Evolutionary conservation across 805 yeast genomes (phyloP).

Genomic region (Candida wancherniae): DNA sequence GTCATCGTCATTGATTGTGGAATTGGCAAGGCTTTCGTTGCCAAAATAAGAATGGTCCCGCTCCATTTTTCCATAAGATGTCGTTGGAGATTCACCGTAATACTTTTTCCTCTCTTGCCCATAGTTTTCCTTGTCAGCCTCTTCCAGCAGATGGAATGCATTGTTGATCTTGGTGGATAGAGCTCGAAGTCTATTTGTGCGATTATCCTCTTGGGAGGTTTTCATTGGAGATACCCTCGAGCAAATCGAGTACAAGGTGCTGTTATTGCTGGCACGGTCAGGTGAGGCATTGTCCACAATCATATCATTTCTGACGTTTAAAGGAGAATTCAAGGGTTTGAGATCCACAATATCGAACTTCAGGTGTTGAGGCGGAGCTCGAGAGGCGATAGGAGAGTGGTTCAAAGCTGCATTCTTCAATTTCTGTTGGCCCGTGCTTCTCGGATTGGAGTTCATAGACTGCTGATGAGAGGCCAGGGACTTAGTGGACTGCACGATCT

Average conservation of each 20-base stretch:
- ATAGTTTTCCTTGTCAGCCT: slow-evolving; percentile 16
- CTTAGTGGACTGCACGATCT: too few species aligned
- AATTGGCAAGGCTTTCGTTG: slow-evolving; percentile 28
- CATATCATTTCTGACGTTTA: neutral
- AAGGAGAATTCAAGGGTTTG: slow-evolving; percentile 9
- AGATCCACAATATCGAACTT: too few species aligned
- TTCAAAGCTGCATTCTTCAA: neutral
- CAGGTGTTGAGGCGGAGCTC: too few species aligned
- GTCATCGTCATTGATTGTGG: slow-evolving; percentile 38
- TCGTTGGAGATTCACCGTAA: slow-evolving; percentile 13
- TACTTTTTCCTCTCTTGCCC: too few species aligned
- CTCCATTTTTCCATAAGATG: slow-evolving; percentile 9
- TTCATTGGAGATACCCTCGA: slow-evolving; percentile 15
- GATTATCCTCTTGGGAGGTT: neutral
- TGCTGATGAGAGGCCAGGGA: too few species aligned
- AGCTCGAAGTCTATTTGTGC: too few species aligned
- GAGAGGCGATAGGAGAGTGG: neutral
- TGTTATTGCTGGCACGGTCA: slow-evolving; percentile 6
- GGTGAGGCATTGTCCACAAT: neutral
- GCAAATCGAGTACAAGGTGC: slow-evolving; percentile 16
- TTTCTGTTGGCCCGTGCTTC: too few species aligned
- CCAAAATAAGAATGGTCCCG: slow-evolving; percentile 11
- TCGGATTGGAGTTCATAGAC: too few species aligned
- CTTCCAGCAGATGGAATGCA: too few species aligned
- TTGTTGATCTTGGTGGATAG: too few species aligned